Evolutionary conservation across 352 stramenopile genomes (phyloP), one percentile per base, ranked within the genome.

Genomic region (Thalassiosira sp.): DNA sequence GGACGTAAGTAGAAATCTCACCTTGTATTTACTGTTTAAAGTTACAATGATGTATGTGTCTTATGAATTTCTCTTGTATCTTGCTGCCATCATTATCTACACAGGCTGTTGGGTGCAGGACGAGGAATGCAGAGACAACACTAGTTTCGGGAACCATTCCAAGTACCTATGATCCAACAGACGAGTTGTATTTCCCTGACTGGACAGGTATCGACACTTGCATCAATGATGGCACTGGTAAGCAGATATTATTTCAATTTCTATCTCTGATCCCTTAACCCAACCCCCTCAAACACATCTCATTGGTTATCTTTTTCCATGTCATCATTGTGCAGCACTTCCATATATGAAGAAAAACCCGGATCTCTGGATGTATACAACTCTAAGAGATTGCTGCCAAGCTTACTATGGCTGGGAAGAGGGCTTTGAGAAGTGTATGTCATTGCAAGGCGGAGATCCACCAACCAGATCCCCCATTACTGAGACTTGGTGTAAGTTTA

Each of bases 331-430:
- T 45, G 20, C 22, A 6, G 22, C 27, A 33, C 37, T 20, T 54
- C 25, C 53, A n/a, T 68, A 75, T n/a, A 75, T 81, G 72, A 76
- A 76, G 22, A 68, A 67, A 11, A 22, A 75, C 31, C 20, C 27
- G 7, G 8, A n/a, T 8, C 22, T 64, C 27, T 81, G 72, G 72
- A 75, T 81, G 63, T 62, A 72, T 43, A 13, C 46, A 57, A 48
- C 28, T 35, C 20, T 62, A 15, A 20, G 27, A n/a, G 54, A 67
- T 20, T 75, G 66, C 25, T 75, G 66, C 25, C 56, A 67, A 27
- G 31, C 57, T 35, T 71, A 76, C 46, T 76, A 72, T 42, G 37
- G 28, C 11, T 76, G 72, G 64, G 40, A 72, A 33, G 54, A 25
- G 13, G 63, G 40, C 13, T 76, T 52, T 49, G 27, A 16, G 13